Base-by-base conservation (phyloP, 176 grass and related monocot genomes). In the Zea luxurians region DNA sequence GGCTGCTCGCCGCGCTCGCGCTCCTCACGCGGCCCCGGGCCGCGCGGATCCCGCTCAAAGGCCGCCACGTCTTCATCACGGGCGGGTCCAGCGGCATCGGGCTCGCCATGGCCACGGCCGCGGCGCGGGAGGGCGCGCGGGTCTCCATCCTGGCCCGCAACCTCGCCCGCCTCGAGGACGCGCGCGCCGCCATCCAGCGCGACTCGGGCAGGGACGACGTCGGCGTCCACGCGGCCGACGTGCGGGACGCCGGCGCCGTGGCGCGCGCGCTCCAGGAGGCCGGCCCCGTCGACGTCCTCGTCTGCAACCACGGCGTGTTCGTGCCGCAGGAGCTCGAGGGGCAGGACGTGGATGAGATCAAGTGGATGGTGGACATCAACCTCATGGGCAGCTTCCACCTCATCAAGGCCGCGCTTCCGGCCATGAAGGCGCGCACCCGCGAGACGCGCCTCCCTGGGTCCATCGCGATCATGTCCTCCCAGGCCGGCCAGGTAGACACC, bases 261-360 rank as follows among this genome's bases (percentile, higher is more conserved):
- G 75, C 70, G 57, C 11, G 80, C 59, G 92, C 89, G 2, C 54
- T 98, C 17, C 44, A 60, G 42, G 80, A 78, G 47, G 83, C 89
- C 1, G 96, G 92, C 0, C 81, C 96, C 1, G 62, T 98, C 65
- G 96, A 95, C 77, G 87, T 98, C 8, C 83, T 98, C 6, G 81
- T 98, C 17, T 98, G 92, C 85, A 98, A 98, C 71, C 96, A 98
- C 61, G 96, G 96, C 7, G 96, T 98, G 38, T 94, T 92, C 82
- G 85, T 92, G 62, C 75, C 96, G 13, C 81, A 87, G 87, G 96
- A 99, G 87, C 86, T 98, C 60, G 86, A 92, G 83, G 64, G 85
- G 61, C 92, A 98, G 87, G 88, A 95, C 10, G 49, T 92, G 54
- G 83, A 92, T 72, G 92, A 90, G 81, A 61, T 86, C 61, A 89